These are phyloP conservation scores for Phoma sp. DNA, from an alignment of 2,329 filamentous ascomycete species.

Conservation along the genomic window DNA sequence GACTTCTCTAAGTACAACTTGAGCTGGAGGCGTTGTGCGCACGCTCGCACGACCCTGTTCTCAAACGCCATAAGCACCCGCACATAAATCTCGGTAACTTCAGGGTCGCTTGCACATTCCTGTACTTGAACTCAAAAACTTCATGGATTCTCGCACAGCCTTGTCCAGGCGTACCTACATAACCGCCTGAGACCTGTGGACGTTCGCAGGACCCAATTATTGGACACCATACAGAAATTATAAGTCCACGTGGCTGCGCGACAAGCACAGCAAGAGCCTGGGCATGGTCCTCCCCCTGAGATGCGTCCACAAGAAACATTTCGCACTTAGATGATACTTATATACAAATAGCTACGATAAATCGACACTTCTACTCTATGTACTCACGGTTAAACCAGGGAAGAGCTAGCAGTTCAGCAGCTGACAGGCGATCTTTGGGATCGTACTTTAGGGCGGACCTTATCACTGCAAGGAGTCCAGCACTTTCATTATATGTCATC, in stretches of 20 bases:
- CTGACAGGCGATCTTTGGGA: slow-evolving; percentile 14
- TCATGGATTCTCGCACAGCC: no score
- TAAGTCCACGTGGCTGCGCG: slow-evolving; percentile 6
- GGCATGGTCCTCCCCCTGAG: slow-evolving; percentile 4
- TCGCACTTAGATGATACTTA: slow-evolving; percentile 14
- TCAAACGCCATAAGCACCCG: no score
- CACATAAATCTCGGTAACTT: no score
- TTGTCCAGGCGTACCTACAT: slow-evolving; percentile 2
- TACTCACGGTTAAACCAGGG: slow-evolving; percentile 13
- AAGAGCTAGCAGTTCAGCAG: slow-evolving; percentile 15
- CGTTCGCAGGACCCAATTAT: slow-evolving; percentile 8
- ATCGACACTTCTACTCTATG: slow-evolving; percentile 14
- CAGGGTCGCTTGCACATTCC: no score
- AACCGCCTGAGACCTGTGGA: slow-evolving; percentile 4
- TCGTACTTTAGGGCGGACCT: slow-evolving; percentile 14
- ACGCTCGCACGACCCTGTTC: no score
- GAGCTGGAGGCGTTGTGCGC: no score
- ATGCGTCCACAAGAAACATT: slow-evolving; percentile 9
- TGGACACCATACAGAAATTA: slow-evolving; percentile 12
- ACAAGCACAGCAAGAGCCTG: slow-evolving; percentile 12
- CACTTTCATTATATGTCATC: slow-evolving; percentile 16
- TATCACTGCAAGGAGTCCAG: slow-evolving; percentile 14
- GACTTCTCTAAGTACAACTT: no score
- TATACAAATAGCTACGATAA: slow-evolving; percentile 14
- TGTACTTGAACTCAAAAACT: no score